Base-by-base conservation (phyloP, 1,284 basidiomycete genomes). In the Retiboletus fuscus region DNA sequence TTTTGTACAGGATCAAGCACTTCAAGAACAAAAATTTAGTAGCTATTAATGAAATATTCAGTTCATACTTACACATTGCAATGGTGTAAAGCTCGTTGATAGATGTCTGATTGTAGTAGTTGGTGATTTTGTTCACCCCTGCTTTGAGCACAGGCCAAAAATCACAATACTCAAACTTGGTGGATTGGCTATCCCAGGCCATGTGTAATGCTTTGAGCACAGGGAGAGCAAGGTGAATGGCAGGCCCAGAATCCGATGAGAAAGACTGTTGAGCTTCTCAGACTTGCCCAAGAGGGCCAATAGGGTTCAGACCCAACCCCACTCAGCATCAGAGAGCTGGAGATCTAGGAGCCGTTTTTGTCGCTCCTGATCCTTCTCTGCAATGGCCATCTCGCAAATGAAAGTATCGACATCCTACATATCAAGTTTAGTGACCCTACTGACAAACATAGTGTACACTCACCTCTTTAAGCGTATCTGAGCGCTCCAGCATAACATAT, bases 401-500 rank as follows among this genome's bases (percentile, higher is more conserved):
- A 63, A 63, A 41, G 60, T n/a, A 28, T 61, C 60, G 20, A 61
- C 41, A 28, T 61, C 57, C 28, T 66, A 11, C 53, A 46, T 15
- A 46, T 46, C 34, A 34, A 34, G 34, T 34, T 34, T 34, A 34
- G 34, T 34, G 8, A 34, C 8, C 34, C 34, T 34, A 34, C 34
- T 51, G 24, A 51, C n/a, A 12, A 55, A 55, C 20, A 41, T 58
- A 11, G 34, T 41, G 34, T 12, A 46, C 44, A 46, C 44, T 39
- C 10, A 41, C 58, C 20, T 22, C 49, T 61, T 68, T 61, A 22
- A 67, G 58, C 10, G 8, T 64, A 16, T 74, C 69, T 11, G 80
- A 81, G 41, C 77, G 78, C 16, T 80, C 44, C 0, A 85, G 73
- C 85, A 87, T 86, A 0, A 76, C 34, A 72, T 78, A 84, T 10